Conservation (phyloP, 768 basidiomycete genomes). For the Boletus rubropictus region DNA sequence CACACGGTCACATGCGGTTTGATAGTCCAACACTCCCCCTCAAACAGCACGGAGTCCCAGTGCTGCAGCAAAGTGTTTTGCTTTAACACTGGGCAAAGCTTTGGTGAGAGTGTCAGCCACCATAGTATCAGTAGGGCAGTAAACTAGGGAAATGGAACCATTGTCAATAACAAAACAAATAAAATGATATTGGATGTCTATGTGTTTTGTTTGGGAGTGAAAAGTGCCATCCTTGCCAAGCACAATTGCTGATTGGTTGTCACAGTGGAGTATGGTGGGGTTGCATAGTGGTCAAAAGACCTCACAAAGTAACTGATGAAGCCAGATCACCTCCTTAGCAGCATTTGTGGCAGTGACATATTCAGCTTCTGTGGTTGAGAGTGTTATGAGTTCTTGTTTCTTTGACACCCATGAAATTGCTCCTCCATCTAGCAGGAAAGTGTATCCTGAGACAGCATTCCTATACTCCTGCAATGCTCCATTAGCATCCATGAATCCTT, state of each 20-base stretch:
- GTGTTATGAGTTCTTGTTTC: too few relatives aligned
- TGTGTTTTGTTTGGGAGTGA: neutral
- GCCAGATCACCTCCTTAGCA: too few relatives aligned
- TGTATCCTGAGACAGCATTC: neutral
- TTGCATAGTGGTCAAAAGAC: neutral
- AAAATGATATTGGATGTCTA: neutral
- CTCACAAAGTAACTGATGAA: neutral
- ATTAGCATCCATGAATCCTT: too few relatives aligned
- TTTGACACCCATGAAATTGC: too few relatives aligned
- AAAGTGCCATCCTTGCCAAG: neutral
- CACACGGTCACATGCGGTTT: too few relatives aligned
- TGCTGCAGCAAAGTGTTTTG: too few relatives aligned
- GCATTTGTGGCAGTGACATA: too few relatives aligned
- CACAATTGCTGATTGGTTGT: neutral
- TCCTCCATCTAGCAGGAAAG: too few relatives aligned
- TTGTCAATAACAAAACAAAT: neutral
- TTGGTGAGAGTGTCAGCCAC: neutral
- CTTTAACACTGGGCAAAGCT: too few relatives aligned
- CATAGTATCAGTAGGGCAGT: neutral
- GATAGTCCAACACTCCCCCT: too few relatives aligned
- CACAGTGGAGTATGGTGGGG: neutral
- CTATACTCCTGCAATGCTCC: neutral
- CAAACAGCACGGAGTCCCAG: too few relatives aligned
- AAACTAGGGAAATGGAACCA: neutral
- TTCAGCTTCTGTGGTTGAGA: too few relatives aligned